Base-by-base conservation (phyloP, 495 filamentous ascomycete genomes). In the Xylaria curta region DNA sequence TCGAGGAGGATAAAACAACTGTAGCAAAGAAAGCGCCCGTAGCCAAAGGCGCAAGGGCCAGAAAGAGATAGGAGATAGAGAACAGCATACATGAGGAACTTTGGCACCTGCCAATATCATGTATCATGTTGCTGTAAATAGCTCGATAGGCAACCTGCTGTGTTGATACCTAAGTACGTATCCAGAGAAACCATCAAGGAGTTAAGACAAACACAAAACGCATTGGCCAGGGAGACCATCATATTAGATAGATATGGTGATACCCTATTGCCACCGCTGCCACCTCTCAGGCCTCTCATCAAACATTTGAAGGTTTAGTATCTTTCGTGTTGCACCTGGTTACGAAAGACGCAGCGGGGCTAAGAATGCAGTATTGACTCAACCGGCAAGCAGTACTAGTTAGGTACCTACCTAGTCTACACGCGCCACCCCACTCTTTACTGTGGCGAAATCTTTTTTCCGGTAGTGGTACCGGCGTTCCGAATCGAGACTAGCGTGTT, bases 1-100 rank as follows among this genome's bases (percentile, higher is more conserved):
- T 71, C 7, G 83, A 82, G 36, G 80, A 80, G 46, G 82, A 83
- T 15, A 81, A 77, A 66, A 46, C 68, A 2, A 62, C 71, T 17
- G 73, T 71, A 44, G 82, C 79, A 58, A 86, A 81, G 73, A 78
- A 75, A 66, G 73, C 70, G 17, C 62, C 72, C 9, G 58, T 74
- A 15, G 40, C 63, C 8, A 80, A 72, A 28, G 74, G 76, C 28
- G 31, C 78, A 21, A 76, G 71, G 51, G 72, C 75, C 69, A 73
- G 75, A 66, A 78, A 78, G 78, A 75, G 75, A 73, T 78, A 73
- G 66, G 24, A 44, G 54, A 17, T 24, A 47, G 49, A 15, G 9
- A n/a, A 9, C 61, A 53, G 47, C 24, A 46, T 24, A 28, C n/a
- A 3, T 26, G 60, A 26, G 60, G 38, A 26, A 24, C 58, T 3